These are phyloP conservation scores for Fusarium pseudocircinatum DNA, from an alignment of 2,329 filamentous ascomycete genomes.

Conservation along the genomic window DNA sequence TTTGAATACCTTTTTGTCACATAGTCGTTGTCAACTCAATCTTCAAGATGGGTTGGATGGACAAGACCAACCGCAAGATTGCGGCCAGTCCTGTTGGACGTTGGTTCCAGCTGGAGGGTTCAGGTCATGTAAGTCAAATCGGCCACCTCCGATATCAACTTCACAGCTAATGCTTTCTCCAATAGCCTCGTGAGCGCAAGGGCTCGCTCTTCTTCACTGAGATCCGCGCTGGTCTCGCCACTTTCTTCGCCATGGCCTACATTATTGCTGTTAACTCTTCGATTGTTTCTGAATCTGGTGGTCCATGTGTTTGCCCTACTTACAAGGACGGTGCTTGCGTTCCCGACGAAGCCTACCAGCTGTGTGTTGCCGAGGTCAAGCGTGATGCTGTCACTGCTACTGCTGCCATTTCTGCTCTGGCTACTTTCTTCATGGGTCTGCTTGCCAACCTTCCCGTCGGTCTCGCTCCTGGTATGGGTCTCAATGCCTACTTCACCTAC, in stretches of 20 bases:
- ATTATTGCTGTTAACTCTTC: slow-evolving; percentile 64
- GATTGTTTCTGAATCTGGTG: slow-evolving; percentile 71
- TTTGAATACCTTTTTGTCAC: slow-evolving; percentile 8
- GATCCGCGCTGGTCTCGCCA: slow-evolving; percentile 82
- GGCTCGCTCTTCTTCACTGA: slow-evolving; percentile 85
- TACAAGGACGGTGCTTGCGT: slow-evolving; percentile 60
- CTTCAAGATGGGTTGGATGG: slow-evolving; percentile 58
- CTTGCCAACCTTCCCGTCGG: slow-evolving; percentile 74
- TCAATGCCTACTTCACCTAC: slow-evolving; percentile 90
- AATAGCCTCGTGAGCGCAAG: slow-evolving; percentile 74
- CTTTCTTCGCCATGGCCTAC: slow-evolving; percentile 74
- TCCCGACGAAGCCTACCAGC: slow-evolving; percentile 65
- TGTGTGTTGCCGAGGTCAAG: slow-evolving; percentile 73
- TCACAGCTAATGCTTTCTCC: background rate
- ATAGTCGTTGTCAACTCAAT: background rate
- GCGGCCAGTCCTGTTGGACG: slow-evolving; percentile 73
- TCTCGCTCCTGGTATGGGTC: slow-evolving; percentile 60
- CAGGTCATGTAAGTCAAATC: slow-evolving; percentile 74
- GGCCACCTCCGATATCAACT: background rate
- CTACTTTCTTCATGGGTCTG: slow-evolving; percentile 85
- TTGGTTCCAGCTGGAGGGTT: slow-evolving; percentile 84
- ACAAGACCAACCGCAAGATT: slow-evolving; percentile 64
- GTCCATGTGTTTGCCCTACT: slow-evolving; percentile 77
- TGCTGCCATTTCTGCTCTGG: slow-evolving; percentile 81
- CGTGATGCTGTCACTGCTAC: slow-evolving; percentile 86